These are phyloP conservation scores for Collybia nuda DNA, from an alignment of 768 basidiomycete genomes.

Conservation along the genomic window DNA sequence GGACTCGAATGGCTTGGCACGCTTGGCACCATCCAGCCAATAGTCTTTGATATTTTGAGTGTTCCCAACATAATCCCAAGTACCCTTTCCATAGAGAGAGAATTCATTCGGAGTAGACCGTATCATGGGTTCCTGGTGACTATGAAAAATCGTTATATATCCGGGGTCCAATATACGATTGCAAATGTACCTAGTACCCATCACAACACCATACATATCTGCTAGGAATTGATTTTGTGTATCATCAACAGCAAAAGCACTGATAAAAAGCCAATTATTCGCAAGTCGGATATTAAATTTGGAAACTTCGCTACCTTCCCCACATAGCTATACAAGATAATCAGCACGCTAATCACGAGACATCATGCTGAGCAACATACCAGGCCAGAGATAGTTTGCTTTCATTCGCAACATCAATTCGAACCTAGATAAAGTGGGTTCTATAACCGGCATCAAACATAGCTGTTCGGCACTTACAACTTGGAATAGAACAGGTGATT, in stretches of 20 bases:
- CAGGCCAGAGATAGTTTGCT: conserved; percentile 74
- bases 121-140: conserved; percentile 77
- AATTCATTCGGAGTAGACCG: conserved; percentile 70
- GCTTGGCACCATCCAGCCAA: conserved; percentile 60
- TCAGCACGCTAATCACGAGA: background rate
- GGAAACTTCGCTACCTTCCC: conserved; percentile 27
- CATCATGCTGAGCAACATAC: conserved; percentile 23
- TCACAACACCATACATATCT: conserved; percentile 64
- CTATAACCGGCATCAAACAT: background rate
- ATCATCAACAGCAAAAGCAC: conserved; percentile 60
- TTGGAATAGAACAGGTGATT: conserved; percentile 61
- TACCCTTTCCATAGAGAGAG: conserved; percentile 50
- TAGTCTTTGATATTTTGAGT: conserved; percentile 54
- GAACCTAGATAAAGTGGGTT: conserved; percentile 37
- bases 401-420: conserved; percentile 67
- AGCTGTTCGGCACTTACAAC: conserved; percentile 32
- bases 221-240: conserved; percentile 61
- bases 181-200: conserved; percentile 57
- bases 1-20: conserved; percentile 60
- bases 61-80: conserved; percentile 65
- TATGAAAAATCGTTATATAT: conserved; percentile 12
- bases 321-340: conserved; percentile 33
- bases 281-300: background rate
- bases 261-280: conserved; percentile 7
- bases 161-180: background rate